Base-by-base conservation (phyloP, 495 filamentous ascomycete genomes). In the Cercophora samala region DNA sequence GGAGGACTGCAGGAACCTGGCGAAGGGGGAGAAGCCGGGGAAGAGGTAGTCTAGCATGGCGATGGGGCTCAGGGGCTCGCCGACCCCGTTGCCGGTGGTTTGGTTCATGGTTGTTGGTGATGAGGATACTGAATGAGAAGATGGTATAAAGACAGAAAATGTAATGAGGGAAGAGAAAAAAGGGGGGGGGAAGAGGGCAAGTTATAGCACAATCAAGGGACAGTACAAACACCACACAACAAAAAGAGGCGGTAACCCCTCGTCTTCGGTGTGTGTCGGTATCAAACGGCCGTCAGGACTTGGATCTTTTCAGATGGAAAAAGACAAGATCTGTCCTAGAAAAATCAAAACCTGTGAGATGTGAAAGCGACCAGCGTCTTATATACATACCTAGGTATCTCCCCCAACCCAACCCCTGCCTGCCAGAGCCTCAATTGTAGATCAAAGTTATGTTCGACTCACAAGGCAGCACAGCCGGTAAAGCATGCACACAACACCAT, bases 11-110 rank as follows among this genome's bases (percentile, higher is more conserved):
- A 91, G 69, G 24, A 87, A 82, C 2, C 83, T 76, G 0, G 88
- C 87, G 62, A 91, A 78, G 68, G 90, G 73, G 1, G 86, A 83
- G 75, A 91, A 92, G 18, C 90, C 91, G 0, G 91, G 91, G 64
- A 93, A 87, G 73, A 93, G 83, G 25, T 85, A 81, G 67, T 93
- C 90, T 18, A 93, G 81, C n/a, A 92, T 60, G 58, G 26, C 19
- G 18, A 29, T n/a, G 58, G 78, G n/a, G 69, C 72, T 54, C 75
- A 59, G 4, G 66, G 21, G 5, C 58, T 54, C 11, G 66, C 22
- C 18, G 42, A n/a, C n/a, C 62, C 25, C 4, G 26, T 23, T 46
- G 52, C 65, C 58, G 64, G 58, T 17, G 32, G 53, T 32, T 37
- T 63, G 63, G 5, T 65, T 54, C 11, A 62, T 29, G 17, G 26